Evolutionary conservation across 768 basidiomycete species (phyloP).

Genomic region (Leccinum fibrillosum): DNA sequence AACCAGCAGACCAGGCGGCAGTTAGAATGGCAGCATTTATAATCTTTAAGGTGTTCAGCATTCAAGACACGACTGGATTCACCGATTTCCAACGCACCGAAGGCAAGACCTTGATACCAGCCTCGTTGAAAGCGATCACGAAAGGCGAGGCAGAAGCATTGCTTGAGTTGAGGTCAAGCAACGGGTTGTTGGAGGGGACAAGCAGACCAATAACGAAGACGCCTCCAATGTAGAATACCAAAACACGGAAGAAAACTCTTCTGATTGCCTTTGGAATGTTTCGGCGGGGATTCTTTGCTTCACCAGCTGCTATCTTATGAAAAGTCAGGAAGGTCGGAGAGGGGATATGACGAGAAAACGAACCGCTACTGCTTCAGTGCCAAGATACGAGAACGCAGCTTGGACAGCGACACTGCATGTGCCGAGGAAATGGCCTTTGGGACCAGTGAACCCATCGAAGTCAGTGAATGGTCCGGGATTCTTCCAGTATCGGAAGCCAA

Average conservation of each 20-base stretch:
- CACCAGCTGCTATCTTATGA: slow-evolving; percentile 41
- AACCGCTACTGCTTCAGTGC: slow-evolving; percentile 51
- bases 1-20: slow-evolving; percentile 41
- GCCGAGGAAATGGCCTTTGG: slow-evolving; percentile 49
- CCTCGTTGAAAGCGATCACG: slow-evolving; percentile 53
- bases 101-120: slow-evolving; percentile 59
- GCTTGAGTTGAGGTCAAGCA: slow-evolving; percentile 35
- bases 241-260: slow-evolving; percentile 45
- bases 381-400: slow-evolving; percentile 59
- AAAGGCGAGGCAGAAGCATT: slow-evolving; percentile 51
- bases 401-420: slow-evolving; percentile 53
- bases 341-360: slow-evolving; percentile 2
- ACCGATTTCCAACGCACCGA: slow-evolving; percentile 29
- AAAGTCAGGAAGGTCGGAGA: neutral
- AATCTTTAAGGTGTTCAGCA: slow-evolving; percentile 10
- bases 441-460: slow-evolving; percentile 37
- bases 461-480: slow-evolving; percentile 58
- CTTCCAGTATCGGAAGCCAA: slow-evolving; percentile 46
- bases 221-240: slow-evolving; percentile 38
- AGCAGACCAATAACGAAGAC: slow-evolving; percentile 48
- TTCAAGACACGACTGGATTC: too few relatives aligned
- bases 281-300: slow-evolving; percentile 48
- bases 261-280: slow-evolving; percentile 40
- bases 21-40: slow-evolving; percentile 44
- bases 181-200: slow-evolving; percentile 44